phyloP scores from a whole-genome alignment of 352 stramenopile genomes.

The Phytophthora megakarya region DNA sequence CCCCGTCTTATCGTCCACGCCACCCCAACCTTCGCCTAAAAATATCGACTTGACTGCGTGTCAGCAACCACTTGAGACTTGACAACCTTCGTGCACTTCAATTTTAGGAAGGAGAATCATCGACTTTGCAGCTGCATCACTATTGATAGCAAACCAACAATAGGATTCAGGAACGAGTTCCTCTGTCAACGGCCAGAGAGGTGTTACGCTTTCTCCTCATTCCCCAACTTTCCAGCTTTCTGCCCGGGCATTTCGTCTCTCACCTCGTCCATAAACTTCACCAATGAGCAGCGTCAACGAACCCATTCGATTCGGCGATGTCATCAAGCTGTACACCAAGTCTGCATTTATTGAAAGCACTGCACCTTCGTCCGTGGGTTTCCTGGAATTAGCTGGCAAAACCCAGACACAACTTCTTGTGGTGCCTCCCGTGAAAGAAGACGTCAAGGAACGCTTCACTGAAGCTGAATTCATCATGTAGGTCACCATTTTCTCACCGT shows the following conservation, averaged over 20 bases:
- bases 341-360: conserved; percentile 38
- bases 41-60: conserved; percentile 1
- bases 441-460: conserved; percentile 42
- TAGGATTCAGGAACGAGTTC: background rate
- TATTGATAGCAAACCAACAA: conserved; percentile 40
- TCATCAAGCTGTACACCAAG: conserved; percentile 53
- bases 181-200: conserved; percentile 16
- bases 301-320: conserved; percentile 58
- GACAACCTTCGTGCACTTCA: background rate
- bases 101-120: background rate
- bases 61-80: conserved; percentile 7
- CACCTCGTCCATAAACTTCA: background rate
- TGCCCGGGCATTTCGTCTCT: conserved; percentile 7
- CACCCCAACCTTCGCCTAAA: conserved; percentile 2
- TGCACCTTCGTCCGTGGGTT: conserved; percentile 38
- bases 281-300: conserved; percentile 33
- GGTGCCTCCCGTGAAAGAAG: conserved; percentile 54
- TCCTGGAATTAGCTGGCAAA: conserved; percentile 56
- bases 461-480: conserved; percentile 78
- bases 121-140: background rate
- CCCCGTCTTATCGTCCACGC: background rate
- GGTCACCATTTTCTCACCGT: conserved; percentile 14
- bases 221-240: conserved; percentile 38
- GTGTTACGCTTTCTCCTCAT: conserved; percentile 18
- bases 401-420: conserved; percentile 51